Evolutionary conservation across 169 alveolate species (phyloP), one percentile per base, ranked within the genome.

Genomic region (Cryptosporidium ubiquitum): DNA sequence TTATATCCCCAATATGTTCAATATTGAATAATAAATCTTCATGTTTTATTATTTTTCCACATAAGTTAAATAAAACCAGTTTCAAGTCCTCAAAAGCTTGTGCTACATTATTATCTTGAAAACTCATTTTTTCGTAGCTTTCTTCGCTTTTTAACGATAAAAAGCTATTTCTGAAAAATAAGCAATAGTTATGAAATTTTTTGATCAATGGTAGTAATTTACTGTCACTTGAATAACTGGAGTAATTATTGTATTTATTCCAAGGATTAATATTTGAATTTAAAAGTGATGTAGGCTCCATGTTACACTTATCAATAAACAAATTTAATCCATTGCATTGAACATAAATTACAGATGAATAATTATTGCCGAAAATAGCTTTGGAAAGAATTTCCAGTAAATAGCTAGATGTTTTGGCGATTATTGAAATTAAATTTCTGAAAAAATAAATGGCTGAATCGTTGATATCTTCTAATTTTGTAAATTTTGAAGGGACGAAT

Each of bases 1-100:
- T 31, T 70, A 70, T 26, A 70, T 49, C 44, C n/a, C 47, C 58
- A 47, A 26, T n/a, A 1, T 57, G 10, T 20, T 73, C 51, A 12
- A 73, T 73, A 14, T 52, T 51, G 14, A 18, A 51, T n/a, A 58
- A 6, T 33, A 73, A 51, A 33, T 73, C 85, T 52, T 73, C 20
- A 33, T 33, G 23, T 4, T 31, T 40, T 20, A 73, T n/a, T 37
- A 73, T 73, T 10, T 73, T 23, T 5, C 85, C 85, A 33, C 39
- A 51, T 37, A 73, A 57, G 29, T 55, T 52, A 40, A 37, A 73
- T 37, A 73, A 33, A 52, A 51, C 7, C 12, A 55, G 0, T 51
- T 39, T 58, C 12, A 73, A 33, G 4, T 73, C 85, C 14, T 73
- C 85, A 35, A 73, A 55, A n/a, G 20, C n/a, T 5, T 14, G 0